phyloP scores from a whole-genome alignment of 2,329 filamentous ascomycete genomes.

The Trichoderma cornu-damae region DNA sequence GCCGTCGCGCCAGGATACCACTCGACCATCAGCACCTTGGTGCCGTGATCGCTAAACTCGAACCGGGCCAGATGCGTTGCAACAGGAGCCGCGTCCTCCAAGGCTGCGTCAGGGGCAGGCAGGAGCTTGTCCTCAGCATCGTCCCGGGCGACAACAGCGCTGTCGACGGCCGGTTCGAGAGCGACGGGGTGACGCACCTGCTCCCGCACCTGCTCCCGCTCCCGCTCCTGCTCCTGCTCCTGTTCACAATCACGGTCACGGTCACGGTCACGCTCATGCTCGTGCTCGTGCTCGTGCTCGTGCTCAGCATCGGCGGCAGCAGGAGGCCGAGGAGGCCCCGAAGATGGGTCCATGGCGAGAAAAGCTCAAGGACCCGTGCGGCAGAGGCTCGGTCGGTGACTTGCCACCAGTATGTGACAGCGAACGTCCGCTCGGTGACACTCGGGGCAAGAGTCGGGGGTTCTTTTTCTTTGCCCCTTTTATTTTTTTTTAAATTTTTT shows the following conservation, averaged over 20 bases:
- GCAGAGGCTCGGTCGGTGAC: not conserved
- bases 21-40: constrained; percentile 89
- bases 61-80: constrained; percentile 59
- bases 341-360: constrained; percentile 28
- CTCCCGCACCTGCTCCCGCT: not conserved
- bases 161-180: not conserved
- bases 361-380: constrained; percentile 1
- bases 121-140: constrained; percentile 18
- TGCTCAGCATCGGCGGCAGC: constrained; percentile 3
- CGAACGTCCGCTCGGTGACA: constrained; percentile 16
- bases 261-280: too few relatives aligned
- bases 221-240: not conserved
- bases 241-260: too few relatives aligned
- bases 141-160: constrained; percentile 20
- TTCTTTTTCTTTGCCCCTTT: too few relatives aligned
- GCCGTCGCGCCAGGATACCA: constrained; percentile 54
- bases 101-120: constrained; percentile 19
- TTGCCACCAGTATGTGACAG: not conserved
- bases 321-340: constrained; percentile 33
- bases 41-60: constrained; percentile 82
- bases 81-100: constrained; percentile 18
- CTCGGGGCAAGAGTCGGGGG: constrained; percentile 16
- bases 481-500: too few relatives aligned
- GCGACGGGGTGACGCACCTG: not conserved
- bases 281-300: not conserved